Conservation (phyloP, 2,329 filamentous ascomycete species). For the Fusarium sp. region DNA sequence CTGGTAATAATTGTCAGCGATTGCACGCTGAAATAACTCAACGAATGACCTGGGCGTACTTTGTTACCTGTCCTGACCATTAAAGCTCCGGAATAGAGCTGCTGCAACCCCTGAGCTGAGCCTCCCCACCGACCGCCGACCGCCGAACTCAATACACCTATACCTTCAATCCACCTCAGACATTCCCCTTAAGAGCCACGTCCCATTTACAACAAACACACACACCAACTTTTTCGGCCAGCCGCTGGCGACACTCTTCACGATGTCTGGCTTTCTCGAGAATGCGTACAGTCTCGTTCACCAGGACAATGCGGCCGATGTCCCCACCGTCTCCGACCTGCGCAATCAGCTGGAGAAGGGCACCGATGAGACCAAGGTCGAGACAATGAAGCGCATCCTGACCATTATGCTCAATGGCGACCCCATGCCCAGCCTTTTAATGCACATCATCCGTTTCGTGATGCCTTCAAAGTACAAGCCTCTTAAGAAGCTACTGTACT, state of each 20-base stretch:
- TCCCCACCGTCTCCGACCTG: constrained; percentile 90
- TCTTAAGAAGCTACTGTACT: constrained; percentile 97
- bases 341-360: constrained; percentile 95
- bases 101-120: constrained; percentile 50
- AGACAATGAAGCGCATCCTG: constrained; percentile 96
- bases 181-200: constrained; percentile 48
- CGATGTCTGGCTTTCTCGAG: constrained; percentile 95
- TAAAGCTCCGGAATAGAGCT: constrained; percentile 42
- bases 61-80: constrained; percentile 42
- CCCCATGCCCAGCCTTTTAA: constrained; percentile 92
- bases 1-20: constrained; percentile 48
- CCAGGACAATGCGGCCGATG: constrained; percentile 95
- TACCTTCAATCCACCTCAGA: constrained; percentile 46
- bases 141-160: constrained; percentile 49
- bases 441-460: constrained; percentile 99
- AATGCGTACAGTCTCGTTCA: constrained; percentile 97
- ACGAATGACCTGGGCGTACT: constrained; percentile 51
- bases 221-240: constrained; percentile 41
- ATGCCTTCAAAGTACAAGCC: constrained; percentile 98
- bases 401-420: constrained; percentile 99
- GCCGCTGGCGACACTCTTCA: constrained; percentile 55
- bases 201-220: constrained; percentile 48
- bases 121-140: constrained; percentile 54
- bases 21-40: constrained; percentile 47
- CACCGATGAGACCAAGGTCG: constrained; percentile 90